These are phyloP conservation scores for Boletales sp. DNA, from an alignment of 768 basidiomycete genomes.

Conservation along the genomic window DNA sequence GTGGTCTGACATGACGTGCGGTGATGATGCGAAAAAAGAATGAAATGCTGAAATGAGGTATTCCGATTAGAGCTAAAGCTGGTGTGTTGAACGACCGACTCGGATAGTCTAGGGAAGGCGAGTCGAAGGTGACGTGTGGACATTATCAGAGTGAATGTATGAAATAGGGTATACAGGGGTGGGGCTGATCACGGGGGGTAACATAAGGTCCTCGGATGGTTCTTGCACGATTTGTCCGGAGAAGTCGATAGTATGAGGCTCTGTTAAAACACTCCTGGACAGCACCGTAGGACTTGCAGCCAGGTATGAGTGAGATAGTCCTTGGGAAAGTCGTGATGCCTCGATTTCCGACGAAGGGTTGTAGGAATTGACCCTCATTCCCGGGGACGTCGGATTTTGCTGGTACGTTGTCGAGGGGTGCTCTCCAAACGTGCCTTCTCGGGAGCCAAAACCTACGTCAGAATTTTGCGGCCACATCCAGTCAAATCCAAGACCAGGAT, in stretches of 20 bases:
- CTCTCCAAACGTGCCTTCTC: constrained; percentile 8
- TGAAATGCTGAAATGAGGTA: constrained; percentile 8
- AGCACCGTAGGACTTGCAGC: constrained; percentile 3
- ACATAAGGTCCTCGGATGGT: constrained; percentile 7
- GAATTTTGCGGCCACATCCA: constrained; percentile 20
- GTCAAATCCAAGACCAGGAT: constrained; percentile 1
- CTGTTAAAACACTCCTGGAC: constrained; percentile 5
- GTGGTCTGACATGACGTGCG: constrained; percentile 8
- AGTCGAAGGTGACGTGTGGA: background rate
- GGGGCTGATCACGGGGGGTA: constrained; percentile 25
- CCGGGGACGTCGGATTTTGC: constrained; percentile 4
- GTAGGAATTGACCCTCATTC: constrained; percentile 2
- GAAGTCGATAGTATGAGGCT: background rate
- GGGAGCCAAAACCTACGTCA: constrained; percentile 3
- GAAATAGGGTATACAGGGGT: constrained; percentile 27
- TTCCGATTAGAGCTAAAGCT: background rate
- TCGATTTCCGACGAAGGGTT: constrained; percentile 10
- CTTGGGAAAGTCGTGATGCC: constrained; percentile 8
- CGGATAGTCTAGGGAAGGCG: constrained; percentile 3
- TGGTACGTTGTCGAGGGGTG: constrained; percentile 5
- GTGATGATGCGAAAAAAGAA: background rate
- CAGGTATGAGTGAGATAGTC: constrained; percentile 4
- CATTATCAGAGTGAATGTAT: constrained; percentile 18
- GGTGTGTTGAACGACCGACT: background rate
- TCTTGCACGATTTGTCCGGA: background rate